phyloP scores from a whole-genome alignment of 768 basidiomycete genomes.

The Suillus sp. region DNA sequence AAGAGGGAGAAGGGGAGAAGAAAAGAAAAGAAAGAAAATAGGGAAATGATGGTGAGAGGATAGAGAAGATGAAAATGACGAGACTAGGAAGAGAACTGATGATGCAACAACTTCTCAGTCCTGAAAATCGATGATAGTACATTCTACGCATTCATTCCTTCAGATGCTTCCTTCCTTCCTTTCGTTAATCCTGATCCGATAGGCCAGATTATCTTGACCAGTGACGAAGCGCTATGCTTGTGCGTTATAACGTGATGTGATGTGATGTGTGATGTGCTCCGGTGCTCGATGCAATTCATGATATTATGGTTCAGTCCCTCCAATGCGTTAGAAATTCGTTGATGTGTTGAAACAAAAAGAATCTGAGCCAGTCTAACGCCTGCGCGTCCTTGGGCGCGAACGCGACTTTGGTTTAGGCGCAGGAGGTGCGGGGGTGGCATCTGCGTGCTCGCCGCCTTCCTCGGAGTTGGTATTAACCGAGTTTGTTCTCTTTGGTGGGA shows the following conservation, averaged over 20 bases:
- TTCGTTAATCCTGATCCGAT: conserved; percentile 3
- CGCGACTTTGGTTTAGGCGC: conserved; percentile 34
- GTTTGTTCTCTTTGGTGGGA: conserved; percentile 6
- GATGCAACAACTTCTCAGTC: conserved; percentile 19
- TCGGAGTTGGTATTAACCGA: conserved; percentile 17
- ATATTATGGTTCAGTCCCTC: conserved; percentile 6
- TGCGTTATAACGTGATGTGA: conserved; percentile 11
- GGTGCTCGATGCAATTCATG: conserved; percentile 18
- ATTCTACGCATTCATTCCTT: conserved; percentile 9
- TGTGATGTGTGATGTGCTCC: conserved; percentile 23
- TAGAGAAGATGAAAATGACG: conserved; percentile 14
- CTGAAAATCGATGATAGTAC: conserved; percentile 11
- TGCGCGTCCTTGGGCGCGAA: conserved; percentile 30
- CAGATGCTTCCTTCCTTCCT: conserved; percentile 3
- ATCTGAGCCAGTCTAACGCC: conserved; percentile 27
- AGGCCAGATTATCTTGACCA: conserved; percentile 11
- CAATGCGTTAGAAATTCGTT: neutral
- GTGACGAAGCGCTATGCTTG: conserved; percentile 10
- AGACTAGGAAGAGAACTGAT: conserved; percentile 15
- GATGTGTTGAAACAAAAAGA: conserved; percentile 9
- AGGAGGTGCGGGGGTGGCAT: conserved; percentile 19
- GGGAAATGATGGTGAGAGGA: conserved; percentile 11
- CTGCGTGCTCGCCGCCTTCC: conserved; percentile 22
- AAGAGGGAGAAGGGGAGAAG: conserved; percentile 7
- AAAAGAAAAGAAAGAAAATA: conserved; percentile 14